Conservation (phyloP, 208 protist species). For the Leishmania tropica region DNA sequence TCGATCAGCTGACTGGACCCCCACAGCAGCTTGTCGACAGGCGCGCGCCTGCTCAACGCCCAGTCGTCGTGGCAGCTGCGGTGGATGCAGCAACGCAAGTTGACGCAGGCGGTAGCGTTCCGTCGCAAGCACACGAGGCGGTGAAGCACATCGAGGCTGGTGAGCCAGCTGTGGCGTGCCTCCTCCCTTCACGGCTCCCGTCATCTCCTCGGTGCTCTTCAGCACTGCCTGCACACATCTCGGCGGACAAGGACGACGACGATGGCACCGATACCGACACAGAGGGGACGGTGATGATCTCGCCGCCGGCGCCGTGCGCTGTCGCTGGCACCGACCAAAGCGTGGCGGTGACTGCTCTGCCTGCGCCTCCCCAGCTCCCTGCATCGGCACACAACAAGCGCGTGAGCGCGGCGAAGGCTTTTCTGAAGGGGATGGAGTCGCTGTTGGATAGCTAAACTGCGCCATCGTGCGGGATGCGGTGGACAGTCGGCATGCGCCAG, state of each 20-base stretch:
- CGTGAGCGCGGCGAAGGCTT: constrained; percentile 20
- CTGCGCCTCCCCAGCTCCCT: neutral
- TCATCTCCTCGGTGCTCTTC: neutral
- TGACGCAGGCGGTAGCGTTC: neutral
- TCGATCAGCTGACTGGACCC: neutral
- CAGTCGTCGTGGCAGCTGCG: neutral
- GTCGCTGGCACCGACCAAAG: neutral
- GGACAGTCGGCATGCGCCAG: neutral
- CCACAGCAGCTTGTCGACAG: neutral
- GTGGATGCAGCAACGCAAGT: neutral
- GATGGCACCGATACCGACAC: neutral
- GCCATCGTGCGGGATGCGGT: neutral
- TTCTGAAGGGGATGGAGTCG: constrained; percentile 29
- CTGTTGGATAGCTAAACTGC: constrained; percentile 14
- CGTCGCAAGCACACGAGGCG: neutral
- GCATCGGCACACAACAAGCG: constrained; percentile 11
- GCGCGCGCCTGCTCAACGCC: neutral
- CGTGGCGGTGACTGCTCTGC: neutral
- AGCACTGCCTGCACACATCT: neutral
- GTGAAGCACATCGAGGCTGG: neutral
- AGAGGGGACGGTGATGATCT: constrained; percentile 4
- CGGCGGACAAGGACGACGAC: neutral
- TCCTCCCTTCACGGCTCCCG: neutral
- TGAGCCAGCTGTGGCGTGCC: neutral
- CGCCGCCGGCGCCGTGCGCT: neutral